Evolutionary conservation across 345 rosid genomes (phyloP).

Genomic region (Hypericum androsaemum): DNA sequence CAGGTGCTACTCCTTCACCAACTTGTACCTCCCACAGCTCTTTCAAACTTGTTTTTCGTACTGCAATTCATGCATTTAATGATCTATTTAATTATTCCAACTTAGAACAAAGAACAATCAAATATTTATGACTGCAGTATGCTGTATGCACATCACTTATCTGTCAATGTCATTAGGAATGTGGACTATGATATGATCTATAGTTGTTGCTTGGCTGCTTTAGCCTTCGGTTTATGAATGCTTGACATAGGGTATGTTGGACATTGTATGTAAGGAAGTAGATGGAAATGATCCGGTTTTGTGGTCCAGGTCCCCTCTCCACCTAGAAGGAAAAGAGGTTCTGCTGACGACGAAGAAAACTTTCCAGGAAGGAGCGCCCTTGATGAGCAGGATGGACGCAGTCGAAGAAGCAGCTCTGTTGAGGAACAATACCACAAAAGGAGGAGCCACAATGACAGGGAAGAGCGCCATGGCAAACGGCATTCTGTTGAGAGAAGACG

Average conservation of each 20-base stretch:
- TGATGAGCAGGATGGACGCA: conserved; percentile 3
- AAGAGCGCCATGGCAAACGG: conserved; percentile 12
- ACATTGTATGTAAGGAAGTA: too few species aligned
- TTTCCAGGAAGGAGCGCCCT: conserved; percentile 5
- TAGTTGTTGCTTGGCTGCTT: too few species aligned
- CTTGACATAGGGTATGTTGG: too few species aligned
- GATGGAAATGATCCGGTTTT: not conserved
- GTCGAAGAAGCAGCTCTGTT: conserved; percentile 8
- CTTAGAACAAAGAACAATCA: too few species aligned
- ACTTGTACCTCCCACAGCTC: not conserved
- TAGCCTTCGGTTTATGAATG: too few species aligned
- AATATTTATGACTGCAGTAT: too few species aligned
- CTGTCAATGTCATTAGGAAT: too few species aligned
- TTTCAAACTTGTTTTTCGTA: too few species aligned
- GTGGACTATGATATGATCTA: too few species aligned
- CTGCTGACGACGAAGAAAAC: conserved; percentile 24
- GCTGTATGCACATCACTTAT: too few species aligned
- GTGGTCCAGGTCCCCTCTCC: conserved; percentile 72
- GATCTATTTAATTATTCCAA: too few species aligned
- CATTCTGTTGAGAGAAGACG: conserved; percentile 31
- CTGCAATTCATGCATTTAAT: too few species aligned
- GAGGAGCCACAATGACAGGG: conserved; percentile 19
- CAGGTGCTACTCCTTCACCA: conserved; percentile 32
- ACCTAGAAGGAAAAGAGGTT: conserved; percentile 50
- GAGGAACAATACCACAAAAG: conserved; percentile 17